Base-by-base conservation (phyloP, 495 filamentous ascomycete species). In the Achaetomiella virescens region DNA sequence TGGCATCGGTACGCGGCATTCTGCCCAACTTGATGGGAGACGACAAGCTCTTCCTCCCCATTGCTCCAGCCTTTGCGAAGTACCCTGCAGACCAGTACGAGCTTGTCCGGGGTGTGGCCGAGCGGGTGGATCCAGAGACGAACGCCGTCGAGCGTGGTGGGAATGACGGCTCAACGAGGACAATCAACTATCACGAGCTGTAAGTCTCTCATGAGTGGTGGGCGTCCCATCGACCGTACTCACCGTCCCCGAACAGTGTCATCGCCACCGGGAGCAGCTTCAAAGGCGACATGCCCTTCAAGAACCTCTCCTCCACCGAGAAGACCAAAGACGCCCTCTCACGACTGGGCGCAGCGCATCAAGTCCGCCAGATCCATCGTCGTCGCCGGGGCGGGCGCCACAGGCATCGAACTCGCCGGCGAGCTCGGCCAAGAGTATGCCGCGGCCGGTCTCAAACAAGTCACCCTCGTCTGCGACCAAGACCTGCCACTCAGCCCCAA, bases 311-410 rank as follows among this genome's bases (percentile, higher is more conserved):
- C 11, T 51, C 65, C 3, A 68, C 69, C 22, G 72, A 78, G 48
- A 64, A 75, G 45, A 76, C 76, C n/a, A 65, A 72, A 33, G 45
- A 70, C 3, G 41, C 64, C 6, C 67, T 84, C 45, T n/a, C 62
- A 76, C 44, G 57, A 64, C 3, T 72, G 78, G 29, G 78, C 78
- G 43, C 51, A 74, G 9, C 41, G 62, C 18, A 76, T 89, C 48
- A 58, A 70, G 4, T 55, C 36, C 1, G 85, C 85, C 20, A 77
- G 81, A 47, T 76, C 70, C 20, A 82, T 91, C 53, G 78, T 86
- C 5, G 67, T 89, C 41, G 83, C 74, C 6, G 89, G 89, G 29
- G 88, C 75, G 0, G 89, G 89, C 0, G 70, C 82, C 4, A 81
- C 86, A 2, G 88, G 85, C 11, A 77, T 89, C 41, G 84, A 88